Base-by-base conservation (phyloP, 257 asterid species). In the Solanum gracilifrons region DNA sequence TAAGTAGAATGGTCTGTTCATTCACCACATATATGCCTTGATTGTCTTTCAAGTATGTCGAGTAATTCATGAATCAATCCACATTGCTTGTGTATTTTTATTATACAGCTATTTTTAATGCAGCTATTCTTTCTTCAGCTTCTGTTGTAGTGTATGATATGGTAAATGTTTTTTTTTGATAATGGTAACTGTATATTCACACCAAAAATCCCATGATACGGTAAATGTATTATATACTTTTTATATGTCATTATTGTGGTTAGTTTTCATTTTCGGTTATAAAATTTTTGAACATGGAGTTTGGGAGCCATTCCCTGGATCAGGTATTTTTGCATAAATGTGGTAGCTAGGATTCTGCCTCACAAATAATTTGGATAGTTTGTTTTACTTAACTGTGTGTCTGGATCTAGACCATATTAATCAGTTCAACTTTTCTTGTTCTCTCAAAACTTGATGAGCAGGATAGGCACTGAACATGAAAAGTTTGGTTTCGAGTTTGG, bases 401-500 rank as follows among this genome's bases (percentile, higher is more conserved):
- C 69, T 80, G 66, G 68, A 80, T 80, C 36, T 80, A 46, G 5
- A 46, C 85, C 37, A 31, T 48, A 80, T 29, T 48, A 27, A 80
- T 80, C 41, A 80, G 29, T 80, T 48, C 39, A 60, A 71, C 60
- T 41, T 31, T 27, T 84, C 55, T 82, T 89, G 86, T 85, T 37
- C 80, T 71, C 25, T 85, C 16, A 71, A 85, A 71, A 36, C 35
- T 51, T 11, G 66, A 88, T 84, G 86, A 35, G 84, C 98, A 97
- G 99, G 93, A 97, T 97, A 90, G 99, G 99, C 86, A 97, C 99
- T 85, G 99, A 97, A 92, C 99, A 97, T 87, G 99, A 97, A 88
- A 97, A 97, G 88, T 97, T 97, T 77, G 99, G 99, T 88, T 97
- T 97, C 86, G 99, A 97, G 91, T 86, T 93, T 86, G 94, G 84